Base-by-base conservation (phyloP, 495 filamentous ascomycete species). In the Massariosphaeria phaeospora region DNA sequence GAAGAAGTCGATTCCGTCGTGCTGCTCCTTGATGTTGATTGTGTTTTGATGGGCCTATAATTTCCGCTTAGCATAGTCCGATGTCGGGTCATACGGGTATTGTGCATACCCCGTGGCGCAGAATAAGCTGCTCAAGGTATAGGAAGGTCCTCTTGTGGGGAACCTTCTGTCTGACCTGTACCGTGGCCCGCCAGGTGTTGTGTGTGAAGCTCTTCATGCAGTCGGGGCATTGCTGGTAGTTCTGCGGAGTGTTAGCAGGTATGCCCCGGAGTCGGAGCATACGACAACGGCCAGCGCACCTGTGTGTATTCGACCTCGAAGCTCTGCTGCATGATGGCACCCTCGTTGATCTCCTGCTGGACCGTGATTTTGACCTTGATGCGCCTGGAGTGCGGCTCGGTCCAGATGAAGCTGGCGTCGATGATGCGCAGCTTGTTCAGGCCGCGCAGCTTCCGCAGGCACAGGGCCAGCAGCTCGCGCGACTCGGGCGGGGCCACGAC, bases 391-490 rank as follows among this genome's bases (percentile, higher is more conserved):
- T 98, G 93, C 6, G 93, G 93, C 71, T 98, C 93, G 2, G 93
- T 98, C 93, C 93, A 98, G 59, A 96, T 88, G 67, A 98, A 98
- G 63, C 81, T 85, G 30, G 93, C 93, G 63, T 98, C 93, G 65
- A 93, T 89, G 56, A 98, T 90, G 35, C 93, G 76, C 48, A 94
- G 87, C 72, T 88, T 93, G 62, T 79, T 77, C 49, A 98, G 70
- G 33, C 91, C 89, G 45, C 81, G 76, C 50, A 98, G 69, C 63
- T 86, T 87, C 64, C 86, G 79, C 48, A 98, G 72, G 73, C 93
- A 98, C 25, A 96, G 69, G 10, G 93, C 91, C 23, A 98, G 74
- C 36, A 98, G 73, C 69, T 96, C 93, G 69, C 89, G 81, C 20
- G 87, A 93, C 68, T 97, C 93, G 29, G 77, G 86, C 6, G 78